Percentiles rank a stretch among this genome's conserved stretches.
Evolutionary conservation across 163 green algal species (phyloP).

Genomic region (Scenedesmus sp.): DNA sequence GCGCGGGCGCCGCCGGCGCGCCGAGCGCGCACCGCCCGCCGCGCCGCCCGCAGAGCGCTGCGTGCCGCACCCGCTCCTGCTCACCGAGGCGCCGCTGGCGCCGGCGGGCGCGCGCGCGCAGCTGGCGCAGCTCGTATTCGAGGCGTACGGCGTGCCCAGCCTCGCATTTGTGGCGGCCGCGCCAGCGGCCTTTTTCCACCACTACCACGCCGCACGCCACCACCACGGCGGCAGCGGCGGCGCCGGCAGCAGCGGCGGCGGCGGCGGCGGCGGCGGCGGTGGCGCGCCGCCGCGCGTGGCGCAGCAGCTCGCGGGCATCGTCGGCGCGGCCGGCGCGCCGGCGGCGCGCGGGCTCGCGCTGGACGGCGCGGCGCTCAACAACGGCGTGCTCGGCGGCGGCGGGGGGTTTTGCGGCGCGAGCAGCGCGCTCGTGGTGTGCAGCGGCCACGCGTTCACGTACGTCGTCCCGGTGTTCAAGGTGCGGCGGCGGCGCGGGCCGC

Average conservation of each 20-base stretch:
- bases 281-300: not conserved
- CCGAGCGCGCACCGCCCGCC: too few species aligned
- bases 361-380: too few species aligned
- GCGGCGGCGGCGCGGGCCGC: too few species aligned
- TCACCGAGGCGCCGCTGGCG: slow-evolving; percentile 50
- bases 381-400: too few species aligned
- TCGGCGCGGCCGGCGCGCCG: too few species aligned
- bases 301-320: too few species aligned
- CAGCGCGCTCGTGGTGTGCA: slow-evolving; percentile 36
- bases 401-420: slow-evolving; percentile 31
- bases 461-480: slow-evolving; percentile 39
- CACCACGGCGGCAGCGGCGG: not conserved
- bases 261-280: slow-evolving; percentile 1
- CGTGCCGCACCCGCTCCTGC: slow-evolving; percentile 40
- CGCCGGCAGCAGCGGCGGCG: not conserved
- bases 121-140: slow-evolving; percentile 54
- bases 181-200: slow-evolving; percentile 36
- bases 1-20: too few species aligned
- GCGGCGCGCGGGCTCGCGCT: too few species aligned
- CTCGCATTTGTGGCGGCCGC: slow-evolving; percentile 33
- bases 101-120: slow-evolving; percentile 26
- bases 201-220: slow-evolving; percentile 6
- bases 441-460: slow-evolving; percentile 30
- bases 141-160: slow-evolving; percentile 48
- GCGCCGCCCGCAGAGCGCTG: not conserved